Percentiles rank a stretch among this genome's conserved stretches.
Evolutionary conservation across 495 filamentous ascomycete genomes (phyloP).

Genomic region (Penicillium silybi): DNA sequence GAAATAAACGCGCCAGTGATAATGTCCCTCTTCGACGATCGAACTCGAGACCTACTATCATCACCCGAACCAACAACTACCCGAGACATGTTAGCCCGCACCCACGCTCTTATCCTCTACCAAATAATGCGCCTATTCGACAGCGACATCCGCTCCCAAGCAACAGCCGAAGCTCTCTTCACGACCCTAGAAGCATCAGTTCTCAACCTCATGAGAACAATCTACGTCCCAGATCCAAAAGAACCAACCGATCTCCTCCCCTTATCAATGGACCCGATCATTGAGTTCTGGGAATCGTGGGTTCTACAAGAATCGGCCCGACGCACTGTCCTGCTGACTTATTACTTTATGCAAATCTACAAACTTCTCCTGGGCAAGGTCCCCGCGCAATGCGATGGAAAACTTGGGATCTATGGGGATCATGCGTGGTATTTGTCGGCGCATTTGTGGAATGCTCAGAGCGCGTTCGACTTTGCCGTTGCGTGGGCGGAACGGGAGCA

Average conservation of each 20-base stretch:
- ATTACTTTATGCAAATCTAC: conserved; percentile 37
- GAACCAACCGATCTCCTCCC: conserved; percentile 9
- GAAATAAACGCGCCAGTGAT: conserved; percentile 40
- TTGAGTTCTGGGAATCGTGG: conserved; percentile 41
- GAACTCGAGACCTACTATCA: conserved; percentile 33
- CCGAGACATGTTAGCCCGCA: conserved; percentile 24
- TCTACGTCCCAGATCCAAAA: conserved; percentile 17
- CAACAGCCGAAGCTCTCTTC: conserved; percentile 43
- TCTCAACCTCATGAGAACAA: conserved; percentile 9
- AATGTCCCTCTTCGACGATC: conserved; percentile 35
- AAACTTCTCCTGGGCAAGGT: conserved; percentile 28
- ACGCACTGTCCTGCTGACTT: conserved; percentile 40
- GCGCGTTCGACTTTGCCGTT: conserved; percentile 41
- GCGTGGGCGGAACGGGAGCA: conserved; percentile 46
- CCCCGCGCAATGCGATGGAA: conserved; percentile 28
- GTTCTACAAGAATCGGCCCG: conserved; percentile 45
- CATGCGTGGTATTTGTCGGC: conserved; percentile 44
- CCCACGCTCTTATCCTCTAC: conserved; percentile 34
- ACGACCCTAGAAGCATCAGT: conserved; percentile 33
- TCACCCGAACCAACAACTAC: conserved; percentile 26
- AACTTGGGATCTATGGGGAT: conserved; percentile 19
- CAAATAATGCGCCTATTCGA: conserved; percentile 55
- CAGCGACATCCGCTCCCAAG: conserved; percentile 48
- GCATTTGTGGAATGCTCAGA: conserved; percentile 44
- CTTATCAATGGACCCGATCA: conserved; percentile 19